Evolutionary conservation across 2,329 filamentous ascomycete genomes (phyloP).

Genomic region (Aplosporella prunicola): DNA sequence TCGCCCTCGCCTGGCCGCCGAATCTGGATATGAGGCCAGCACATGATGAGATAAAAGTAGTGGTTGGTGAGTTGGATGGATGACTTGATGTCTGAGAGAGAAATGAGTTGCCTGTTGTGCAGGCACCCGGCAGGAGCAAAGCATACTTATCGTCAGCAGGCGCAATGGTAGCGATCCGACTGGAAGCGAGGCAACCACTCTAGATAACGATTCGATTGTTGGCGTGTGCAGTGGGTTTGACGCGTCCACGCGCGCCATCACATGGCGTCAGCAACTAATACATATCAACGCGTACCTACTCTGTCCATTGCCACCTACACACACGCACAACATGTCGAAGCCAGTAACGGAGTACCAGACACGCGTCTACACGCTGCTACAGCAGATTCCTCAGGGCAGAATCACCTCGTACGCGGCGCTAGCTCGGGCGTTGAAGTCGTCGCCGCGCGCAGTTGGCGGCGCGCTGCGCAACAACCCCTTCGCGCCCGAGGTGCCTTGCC

Average conservation of each 20-base stretch:
- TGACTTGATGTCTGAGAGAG: neutral
- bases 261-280: neutral
- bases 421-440: constrained; percentile 57
- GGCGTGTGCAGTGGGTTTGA: neutral
- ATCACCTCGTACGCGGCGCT: constrained; percentile 73
- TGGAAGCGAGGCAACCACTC: too few relatives aligned
- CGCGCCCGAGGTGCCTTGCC: constrained; percentile 71
- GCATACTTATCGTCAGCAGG: too few relatives aligned
- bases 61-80: neutral
- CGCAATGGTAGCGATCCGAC: too few relatives aligned
- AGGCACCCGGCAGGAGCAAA: too few relatives aligned
- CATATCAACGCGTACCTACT: neutral
- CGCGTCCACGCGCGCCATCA: neutral
- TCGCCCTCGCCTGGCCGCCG: neutral
- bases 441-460: constrained; percentile 67
- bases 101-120: neutral
- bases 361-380: constrained; percentile 59
- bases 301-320: neutral
- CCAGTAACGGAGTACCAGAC: constrained; percentile 27
- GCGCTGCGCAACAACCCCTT: constrained; percentile 72
- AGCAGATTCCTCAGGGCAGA: constrained; percentile 64
- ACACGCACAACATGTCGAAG: constrained; percentile 14
- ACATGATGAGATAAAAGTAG: neutral
- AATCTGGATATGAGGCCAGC: neutral
- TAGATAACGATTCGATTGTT: too few relatives aligned